A percentile compares a stretch with the other conserved stretches of the same genome.
phyloP scores from a whole-genome alignment of 1,139 yeast genomes.

The Lodderomyces parapsilosis region DNA sequence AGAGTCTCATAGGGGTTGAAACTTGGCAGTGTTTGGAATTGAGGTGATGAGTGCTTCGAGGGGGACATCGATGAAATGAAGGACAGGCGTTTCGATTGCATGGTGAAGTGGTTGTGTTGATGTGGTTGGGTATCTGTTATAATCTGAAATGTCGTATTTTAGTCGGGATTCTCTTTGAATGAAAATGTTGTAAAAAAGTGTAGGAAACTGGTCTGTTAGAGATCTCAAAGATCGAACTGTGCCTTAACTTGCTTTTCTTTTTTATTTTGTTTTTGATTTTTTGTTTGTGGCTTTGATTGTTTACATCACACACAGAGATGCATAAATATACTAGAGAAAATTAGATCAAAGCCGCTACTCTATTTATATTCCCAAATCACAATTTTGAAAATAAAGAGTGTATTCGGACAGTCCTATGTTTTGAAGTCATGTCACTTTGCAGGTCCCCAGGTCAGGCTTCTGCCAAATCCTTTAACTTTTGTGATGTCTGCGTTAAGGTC shows the following conservation, averaged over 20 bases:
- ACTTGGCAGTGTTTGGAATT: constrained; percentile 1
- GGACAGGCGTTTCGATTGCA: constrained; percentile 3
- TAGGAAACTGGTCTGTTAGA: neutral
- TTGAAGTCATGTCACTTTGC: neutral
- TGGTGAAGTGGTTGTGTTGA: neutral
- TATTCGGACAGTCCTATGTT: neutral
- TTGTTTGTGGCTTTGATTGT: no score
- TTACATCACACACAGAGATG: neutral
- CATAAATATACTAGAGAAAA: no score
- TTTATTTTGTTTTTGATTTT: no score
- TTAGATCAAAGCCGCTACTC: neutral
- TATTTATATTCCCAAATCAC: neutral
- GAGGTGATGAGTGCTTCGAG: constrained; percentile 1
- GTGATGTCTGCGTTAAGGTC: neutral
- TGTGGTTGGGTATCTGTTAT: neutral
- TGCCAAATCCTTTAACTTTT: neutral
- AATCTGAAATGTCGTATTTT: no score
- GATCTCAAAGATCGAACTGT: neutral
- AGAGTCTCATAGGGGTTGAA: constrained; percentile 7
- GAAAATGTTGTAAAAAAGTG: neutral
- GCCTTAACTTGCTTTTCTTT: neutral
- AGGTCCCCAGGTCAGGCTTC: neutral
- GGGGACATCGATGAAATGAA: constrained; percentile 7
- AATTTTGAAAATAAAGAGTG: neutral
- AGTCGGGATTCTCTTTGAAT: no score